A percentile compares a stretch with the other conserved stretches of the same genome.
These are phyloP conservation scores for Hymenoscyphus occultus DNA, from an alignment of 2,329 filamentous ascomycete genomes.

Conservation along the genomic window DNA sequence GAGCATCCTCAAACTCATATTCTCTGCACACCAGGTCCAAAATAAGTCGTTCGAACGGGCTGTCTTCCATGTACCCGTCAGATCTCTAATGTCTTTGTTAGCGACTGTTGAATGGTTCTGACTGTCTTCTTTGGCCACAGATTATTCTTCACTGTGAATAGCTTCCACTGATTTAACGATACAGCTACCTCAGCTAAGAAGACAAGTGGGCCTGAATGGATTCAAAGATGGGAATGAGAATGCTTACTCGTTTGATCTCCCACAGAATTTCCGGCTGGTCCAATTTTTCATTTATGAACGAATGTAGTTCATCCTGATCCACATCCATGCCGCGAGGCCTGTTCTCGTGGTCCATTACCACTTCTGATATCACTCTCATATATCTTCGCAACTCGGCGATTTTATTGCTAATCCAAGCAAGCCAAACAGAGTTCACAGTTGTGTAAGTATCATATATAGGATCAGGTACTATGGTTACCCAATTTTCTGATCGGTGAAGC, in stretches of 20 bases:
- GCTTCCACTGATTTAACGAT: no score
- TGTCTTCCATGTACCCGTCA: background rate
- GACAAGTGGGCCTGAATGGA: no score
- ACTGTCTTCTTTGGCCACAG: background rate
- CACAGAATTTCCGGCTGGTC: background rate
- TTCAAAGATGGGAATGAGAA: no score
- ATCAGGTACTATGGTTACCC: no score
- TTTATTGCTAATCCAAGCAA: no score
- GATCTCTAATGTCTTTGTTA: background rate
- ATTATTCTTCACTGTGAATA: background rate
- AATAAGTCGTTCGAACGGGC: background rate
- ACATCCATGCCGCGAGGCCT: background rate
- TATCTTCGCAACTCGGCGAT: no score
- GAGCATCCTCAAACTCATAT: conserved; percentile 9
- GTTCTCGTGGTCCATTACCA: background rate
- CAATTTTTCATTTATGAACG: background rate
- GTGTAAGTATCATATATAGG: no score
- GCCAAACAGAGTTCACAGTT: no score
- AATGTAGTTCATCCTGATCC: background rate
- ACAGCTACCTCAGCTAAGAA: no score
- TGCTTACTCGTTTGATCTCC: background rate
- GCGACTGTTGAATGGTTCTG: conserved; percentile 4
- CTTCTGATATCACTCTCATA: no score
- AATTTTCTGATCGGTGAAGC: no score
- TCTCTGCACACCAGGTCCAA: conserved; percentile 13